Conservation (phyloP, 2,329 filamentous ascomycete species). For the Diplodia corticola region DNA sequence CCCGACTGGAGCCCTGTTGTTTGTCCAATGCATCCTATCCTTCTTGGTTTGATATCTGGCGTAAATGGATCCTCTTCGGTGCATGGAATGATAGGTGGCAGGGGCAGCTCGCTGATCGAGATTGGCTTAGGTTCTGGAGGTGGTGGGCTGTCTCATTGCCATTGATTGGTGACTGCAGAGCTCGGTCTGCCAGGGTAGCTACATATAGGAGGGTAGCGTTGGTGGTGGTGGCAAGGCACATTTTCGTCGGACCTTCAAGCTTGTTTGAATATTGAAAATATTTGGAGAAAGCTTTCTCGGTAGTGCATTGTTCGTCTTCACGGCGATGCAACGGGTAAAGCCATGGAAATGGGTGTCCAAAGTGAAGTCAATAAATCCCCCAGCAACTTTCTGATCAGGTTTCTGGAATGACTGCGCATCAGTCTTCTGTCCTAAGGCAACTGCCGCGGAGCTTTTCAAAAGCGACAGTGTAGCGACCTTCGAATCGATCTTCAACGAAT, state of each 20-base stretch:
- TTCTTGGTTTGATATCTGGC: constrained; percentile 34
- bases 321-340: not conserved
- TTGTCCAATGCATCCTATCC: constrained; percentile 43
- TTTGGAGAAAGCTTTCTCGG: not conserved
- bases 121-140: constrained; percentile 37
- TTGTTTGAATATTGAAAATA: not conserved
- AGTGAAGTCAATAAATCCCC: not conserved
- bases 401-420: not conserved
- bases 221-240: not conserved
- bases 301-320: not conserved
- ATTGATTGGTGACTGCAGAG: not conserved
- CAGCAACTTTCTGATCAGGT: not conserved
- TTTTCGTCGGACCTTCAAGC: not conserved
- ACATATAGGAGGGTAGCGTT: not conserved
- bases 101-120: constrained; percentile 37
- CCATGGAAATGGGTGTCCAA: not conserved
- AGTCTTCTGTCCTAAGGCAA: not conserved
- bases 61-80: constrained; percentile 37
- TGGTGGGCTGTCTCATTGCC: not conserved
- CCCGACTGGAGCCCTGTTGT: constrained; percentile 30
- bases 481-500: not conserved
- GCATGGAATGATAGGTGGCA: constrained; percentile 40
- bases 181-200: not conserved
- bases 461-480: not conserved
- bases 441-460: not conserved